These are phyloP conservation scores for Sugiyamaella smithiae DNA, from an alignment of 805 yeast genomes.

Conservation along the genomic window DNA sequence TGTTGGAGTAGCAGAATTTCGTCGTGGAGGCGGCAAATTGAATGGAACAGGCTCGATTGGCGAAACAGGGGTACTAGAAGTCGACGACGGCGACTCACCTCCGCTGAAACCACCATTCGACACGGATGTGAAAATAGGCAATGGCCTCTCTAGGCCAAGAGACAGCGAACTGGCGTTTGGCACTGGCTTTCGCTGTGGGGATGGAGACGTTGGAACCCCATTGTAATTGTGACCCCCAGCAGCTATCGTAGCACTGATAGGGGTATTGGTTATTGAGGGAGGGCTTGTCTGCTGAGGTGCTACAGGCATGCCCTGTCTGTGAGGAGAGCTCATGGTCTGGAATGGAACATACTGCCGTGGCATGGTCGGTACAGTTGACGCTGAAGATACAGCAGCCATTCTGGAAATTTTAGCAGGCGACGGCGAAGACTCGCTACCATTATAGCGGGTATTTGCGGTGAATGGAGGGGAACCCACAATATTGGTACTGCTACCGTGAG, in stretches of 20 bases:
- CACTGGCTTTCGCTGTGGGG: constrained; percentile 7
- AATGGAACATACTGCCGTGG: constrained; percentile 10
- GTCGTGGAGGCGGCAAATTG: constrained; percentile 7
- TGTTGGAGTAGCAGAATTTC: neutral
- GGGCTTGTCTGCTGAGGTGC: neutral
- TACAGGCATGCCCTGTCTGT: neutral
- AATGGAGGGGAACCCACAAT: neutral
- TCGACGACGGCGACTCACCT: constrained; percentile 7
- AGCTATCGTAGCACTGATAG: neutral
- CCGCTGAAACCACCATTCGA: neutral
- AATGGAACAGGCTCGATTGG: constrained; percentile 13
- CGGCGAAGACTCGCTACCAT: constrained; percentile 1
- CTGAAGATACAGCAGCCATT: neutral
- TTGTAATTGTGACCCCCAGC: neutral
- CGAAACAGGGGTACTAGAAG: constrained; percentile 10
- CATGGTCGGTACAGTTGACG: constrained; percentile 2
- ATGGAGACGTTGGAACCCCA: constrained; percentile 8
- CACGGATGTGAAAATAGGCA: constrained; percentile 10
- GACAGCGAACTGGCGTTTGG: constrained; percentile 1
- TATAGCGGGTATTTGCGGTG: neutral
- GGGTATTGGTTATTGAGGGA: neutral
- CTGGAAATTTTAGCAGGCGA: neutral
- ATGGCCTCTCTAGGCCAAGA: constrained; percentile 12
- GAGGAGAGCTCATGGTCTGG: constrained; percentile 2
- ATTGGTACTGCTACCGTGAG: neutral